Percentiles rank a stretch among this genome's conserved stretches.
phyloP scores from a whole-genome alignment of 768 basidiomycete species.

The Suillus hirtellus region DNA sequence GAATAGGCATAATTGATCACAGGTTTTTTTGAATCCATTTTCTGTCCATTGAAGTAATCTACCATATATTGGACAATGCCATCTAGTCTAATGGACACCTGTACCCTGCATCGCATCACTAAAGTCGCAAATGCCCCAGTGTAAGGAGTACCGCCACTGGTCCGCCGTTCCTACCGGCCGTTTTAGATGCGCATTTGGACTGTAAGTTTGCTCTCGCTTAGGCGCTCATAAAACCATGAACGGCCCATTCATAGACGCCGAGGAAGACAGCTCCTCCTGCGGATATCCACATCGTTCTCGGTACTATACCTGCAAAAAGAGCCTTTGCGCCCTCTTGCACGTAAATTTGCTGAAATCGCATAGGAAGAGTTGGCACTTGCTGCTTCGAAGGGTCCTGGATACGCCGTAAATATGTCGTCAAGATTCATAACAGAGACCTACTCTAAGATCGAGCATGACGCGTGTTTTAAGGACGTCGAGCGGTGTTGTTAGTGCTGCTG shows the following conservation, averaged over 20 bases:
- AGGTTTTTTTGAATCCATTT: no score
- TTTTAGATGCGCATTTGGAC: no score
- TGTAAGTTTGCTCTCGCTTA: neutral
- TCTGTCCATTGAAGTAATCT: no score
- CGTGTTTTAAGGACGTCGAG: conserved; percentile 96
- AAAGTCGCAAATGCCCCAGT: no score
- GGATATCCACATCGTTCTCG: conserved; percentile 95
- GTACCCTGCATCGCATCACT: no score
- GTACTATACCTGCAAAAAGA: conserved; percentile 84
- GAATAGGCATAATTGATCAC: neutral
- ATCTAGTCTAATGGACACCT: no score
- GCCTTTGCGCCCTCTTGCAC: conserved; percentile 67
- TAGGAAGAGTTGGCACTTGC: conserved; percentile 53
- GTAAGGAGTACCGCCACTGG: no score
- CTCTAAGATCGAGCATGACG: conserved; percentile 91
- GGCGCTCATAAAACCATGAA: conserved; percentile 46
- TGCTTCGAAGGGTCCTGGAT: conserved; percentile 51
- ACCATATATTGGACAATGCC: no score
- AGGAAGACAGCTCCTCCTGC: conserved; percentile 96
- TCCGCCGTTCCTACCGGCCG: no score
- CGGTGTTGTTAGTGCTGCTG: conserved; percentile 90
- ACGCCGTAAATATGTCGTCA: neutral
- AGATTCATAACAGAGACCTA: conserved; percentile 35
- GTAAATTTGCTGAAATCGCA: conserved; percentile 68
- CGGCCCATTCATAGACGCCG: conserved; percentile 90